phyloP scores from a whole-genome alignment of 495 filamentous ascomycete genomes.

The Haplographium delicatum region DNA sequence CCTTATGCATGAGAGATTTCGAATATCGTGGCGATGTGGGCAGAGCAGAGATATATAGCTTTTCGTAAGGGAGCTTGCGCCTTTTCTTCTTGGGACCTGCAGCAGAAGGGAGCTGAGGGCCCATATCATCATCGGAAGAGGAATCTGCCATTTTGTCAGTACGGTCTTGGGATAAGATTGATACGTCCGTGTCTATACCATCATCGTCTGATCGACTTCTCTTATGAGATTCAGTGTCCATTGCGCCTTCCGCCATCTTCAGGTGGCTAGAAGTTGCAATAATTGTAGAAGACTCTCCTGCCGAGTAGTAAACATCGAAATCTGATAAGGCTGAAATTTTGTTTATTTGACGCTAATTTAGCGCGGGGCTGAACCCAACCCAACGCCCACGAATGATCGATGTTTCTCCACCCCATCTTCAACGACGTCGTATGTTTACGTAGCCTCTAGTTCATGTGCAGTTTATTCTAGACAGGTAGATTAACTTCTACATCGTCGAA shows the following conservation, averaged over 20 bases:
- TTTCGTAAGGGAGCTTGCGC: slow-evolving; percentile 86
- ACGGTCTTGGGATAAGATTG: not conserved
- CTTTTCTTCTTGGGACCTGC: slow-evolving; percentile 80
- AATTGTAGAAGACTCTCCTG: too few relatives aligned
- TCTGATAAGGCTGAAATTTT: not conserved
- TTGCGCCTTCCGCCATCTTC: slow-evolving; percentile 20
- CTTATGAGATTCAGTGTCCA: slow-evolving; percentile 34
- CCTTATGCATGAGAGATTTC: slow-evolving; percentile 97
- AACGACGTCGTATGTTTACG: too few relatives aligned
- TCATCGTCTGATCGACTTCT: slow-evolving; percentile 41
- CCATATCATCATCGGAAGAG: slow-evolving; percentile 92
- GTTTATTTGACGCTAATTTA: not conserved
- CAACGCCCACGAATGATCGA: too few relatives aligned
- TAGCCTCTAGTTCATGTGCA: too few relatives aligned
- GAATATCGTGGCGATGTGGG: slow-evolving; percentile 81
- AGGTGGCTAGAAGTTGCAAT: not conserved
- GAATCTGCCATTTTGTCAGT: slow-evolving; percentile 19
- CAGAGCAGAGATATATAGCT: slow-evolving; percentile 86
- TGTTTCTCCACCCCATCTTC: too few relatives aligned
- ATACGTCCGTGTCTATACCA: slow-evolving; percentile 26
- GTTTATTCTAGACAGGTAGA: too few relatives aligned
- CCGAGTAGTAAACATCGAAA: not conserved
- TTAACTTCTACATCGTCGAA: too few relatives aligned
- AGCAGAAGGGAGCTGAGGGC: slow-evolving; percentile 73
- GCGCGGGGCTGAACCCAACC: slow-evolving; percentile 8